These are phyloP conservation scores for Cornus suecica DNA, from an alignment of 148 eudicot species.

Conservation along the genomic window DNA sequence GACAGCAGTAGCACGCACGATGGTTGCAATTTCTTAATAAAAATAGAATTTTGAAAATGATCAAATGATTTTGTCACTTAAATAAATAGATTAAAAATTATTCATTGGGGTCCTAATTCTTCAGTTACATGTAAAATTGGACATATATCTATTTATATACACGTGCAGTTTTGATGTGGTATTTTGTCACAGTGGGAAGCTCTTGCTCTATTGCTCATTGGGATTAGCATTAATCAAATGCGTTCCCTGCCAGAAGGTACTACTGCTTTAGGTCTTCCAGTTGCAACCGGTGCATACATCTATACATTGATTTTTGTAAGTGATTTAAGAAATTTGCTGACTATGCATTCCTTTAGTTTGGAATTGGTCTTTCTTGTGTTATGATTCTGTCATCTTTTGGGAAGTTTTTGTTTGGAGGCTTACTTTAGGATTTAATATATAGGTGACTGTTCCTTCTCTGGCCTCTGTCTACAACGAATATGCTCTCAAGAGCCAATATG, in stretches of 20 bases:
- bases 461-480: slow-evolving; percentile 92
- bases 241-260: slow-evolving; percentile 72
- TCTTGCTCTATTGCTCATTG: slow-evolving; percentile 95
- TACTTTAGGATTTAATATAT: slow-evolving; percentile 20
- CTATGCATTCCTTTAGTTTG: neutral
- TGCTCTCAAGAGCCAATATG: slow-evolving; percentile 93
- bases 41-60: no score
- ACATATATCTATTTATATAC: no score
- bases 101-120: no score
- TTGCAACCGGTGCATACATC: slow-evolving; percentile 76
- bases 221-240: slow-evolving; percentile 87
- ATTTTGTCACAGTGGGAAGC: slow-evolving; percentile 86
- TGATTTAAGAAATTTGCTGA: slow-evolving; percentile 19
- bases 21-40: neutral
- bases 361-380: neutral
- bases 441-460: slow-evolving; percentile 86
- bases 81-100: no score
- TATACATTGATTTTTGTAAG: slow-evolving; percentile 90
- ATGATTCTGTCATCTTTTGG: slow-evolving; percentile 7
- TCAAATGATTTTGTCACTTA: no score
- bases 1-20: neutral
- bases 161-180: neutral
- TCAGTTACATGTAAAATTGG: no score
- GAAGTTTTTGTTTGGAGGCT: slow-evolving; percentile 2
- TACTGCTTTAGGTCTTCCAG: slow-evolving; percentile 68